These are phyloP conservation scores for Colletotrichum melonis DNA, from an alignment of 2,329 filamentous ascomycete genomes.

Conservation along the genomic window DNA sequence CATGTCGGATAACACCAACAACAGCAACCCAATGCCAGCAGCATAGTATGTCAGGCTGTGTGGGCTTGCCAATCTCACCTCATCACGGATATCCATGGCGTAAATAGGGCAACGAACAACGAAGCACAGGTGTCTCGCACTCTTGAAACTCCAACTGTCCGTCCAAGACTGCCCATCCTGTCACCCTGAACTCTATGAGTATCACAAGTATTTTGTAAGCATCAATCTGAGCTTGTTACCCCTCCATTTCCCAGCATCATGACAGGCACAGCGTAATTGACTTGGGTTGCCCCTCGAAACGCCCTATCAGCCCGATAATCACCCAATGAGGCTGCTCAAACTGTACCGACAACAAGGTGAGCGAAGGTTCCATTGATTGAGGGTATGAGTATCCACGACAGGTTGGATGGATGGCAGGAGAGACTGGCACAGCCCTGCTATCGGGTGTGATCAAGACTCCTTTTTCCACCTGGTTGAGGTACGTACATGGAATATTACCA, in stretches of 20 bases:
- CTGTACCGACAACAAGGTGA: neutral
- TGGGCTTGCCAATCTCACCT: neutral
- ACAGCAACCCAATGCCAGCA: neutral
- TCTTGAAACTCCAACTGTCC: neutral
- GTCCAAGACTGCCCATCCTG: conserved; percentile 10
- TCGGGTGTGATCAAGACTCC: conserved; percentile 16
- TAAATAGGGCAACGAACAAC: neutral
- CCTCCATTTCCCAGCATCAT: neutral
- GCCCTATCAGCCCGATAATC: neutral
- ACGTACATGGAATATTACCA: neutral
- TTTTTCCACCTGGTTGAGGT: neutral
- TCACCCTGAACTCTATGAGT: neutral
- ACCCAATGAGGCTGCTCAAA: neutral
- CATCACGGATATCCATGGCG: neutral
- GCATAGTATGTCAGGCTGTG: neutral
- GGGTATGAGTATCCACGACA: conserved; percentile 6
- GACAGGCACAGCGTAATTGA: neutral
- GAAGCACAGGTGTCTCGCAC: neutral
- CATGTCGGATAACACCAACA: neutral
- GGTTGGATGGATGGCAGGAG: neutral
- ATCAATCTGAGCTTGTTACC: neutral
- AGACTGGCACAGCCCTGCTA: conserved; percentile 13
- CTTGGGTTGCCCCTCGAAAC: neutral
- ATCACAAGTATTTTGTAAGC: neutral
- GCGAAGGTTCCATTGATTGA: neutral